Base-by-base conservation (phyloP, 805 yeast genomes). In the Ogataea corticis region DNA sequence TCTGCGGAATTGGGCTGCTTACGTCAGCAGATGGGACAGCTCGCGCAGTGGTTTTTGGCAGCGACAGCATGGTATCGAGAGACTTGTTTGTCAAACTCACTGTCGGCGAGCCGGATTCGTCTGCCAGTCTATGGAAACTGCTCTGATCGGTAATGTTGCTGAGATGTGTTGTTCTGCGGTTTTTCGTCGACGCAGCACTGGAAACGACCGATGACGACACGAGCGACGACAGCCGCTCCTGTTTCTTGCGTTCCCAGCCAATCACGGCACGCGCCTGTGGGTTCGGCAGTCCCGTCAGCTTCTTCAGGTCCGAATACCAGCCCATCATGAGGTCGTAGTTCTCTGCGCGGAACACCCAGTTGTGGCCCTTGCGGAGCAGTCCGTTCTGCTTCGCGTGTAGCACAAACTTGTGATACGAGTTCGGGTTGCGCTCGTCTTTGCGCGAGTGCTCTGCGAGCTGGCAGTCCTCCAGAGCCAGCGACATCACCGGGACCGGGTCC, bases 271-370 rank as follows among this genome's bases (percentile, higher is more conserved):
- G 73, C 12, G 83, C 74, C 21, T 74, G 67, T 2, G 88, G 81
- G n/a, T 77, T 77, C 16, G 83, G 71, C 47, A 85, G 71, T 13
- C 75, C 66, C 2, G 94, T 85, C 55, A 90, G 71, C 38, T 71
- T 72, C 61, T 83, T 82, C 54, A 92, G 73, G 59, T 87, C 96
- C 53, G 79, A 79, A 65, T 79, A 87, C 99, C 99, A 92, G 32
- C 73, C 76, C 63, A 84, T 80, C 92, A 90, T 87, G 27, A 76
- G 66, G 33, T 83, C 85, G 57, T 85, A 86, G 39, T 85, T 78
- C 58, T 87, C 94, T n/a, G 95, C 84, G 53, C 96, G 77, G 71
- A 92, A 91, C n/a, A 91, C 94, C 88, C 94, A 89, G 58, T 89
- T 90, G 68, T 91, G 97, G 34, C 89, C 87, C 58, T 88, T 76